phyloP scores from a whole-genome alignment of 2,329 filamentous ascomycete species.

The Alternaria angustiovoidea region DNA sequence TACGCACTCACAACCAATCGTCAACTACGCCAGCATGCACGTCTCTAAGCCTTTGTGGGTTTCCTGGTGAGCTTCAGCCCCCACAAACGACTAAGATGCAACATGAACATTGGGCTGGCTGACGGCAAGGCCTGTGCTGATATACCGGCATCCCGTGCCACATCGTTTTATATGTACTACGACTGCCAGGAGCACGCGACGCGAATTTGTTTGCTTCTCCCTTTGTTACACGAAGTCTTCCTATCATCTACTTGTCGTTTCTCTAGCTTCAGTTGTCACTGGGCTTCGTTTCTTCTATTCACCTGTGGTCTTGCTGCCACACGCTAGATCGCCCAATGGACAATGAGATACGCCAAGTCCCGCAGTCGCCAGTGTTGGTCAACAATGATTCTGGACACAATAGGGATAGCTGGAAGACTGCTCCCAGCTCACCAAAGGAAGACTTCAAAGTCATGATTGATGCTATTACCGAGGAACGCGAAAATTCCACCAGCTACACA shows the following conservation, averaged over 20 bases:
- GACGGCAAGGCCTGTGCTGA: conserved; percentile 7
- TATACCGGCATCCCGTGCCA: conserved; percentile 1
- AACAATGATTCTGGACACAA: not conserved
- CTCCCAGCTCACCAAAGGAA: conserved; percentile 9
- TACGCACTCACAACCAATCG: conserved; percentile 2
- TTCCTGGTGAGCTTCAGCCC: conserved; percentile 1
- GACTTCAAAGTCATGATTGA: conserved; percentile 14
- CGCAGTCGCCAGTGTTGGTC: not conserved
- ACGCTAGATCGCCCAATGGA: not conserved
- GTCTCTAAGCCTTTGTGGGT: not conserved
- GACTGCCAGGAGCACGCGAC: conserved; percentile 12
- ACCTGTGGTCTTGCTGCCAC: not conserved
- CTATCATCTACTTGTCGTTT: not conserved
- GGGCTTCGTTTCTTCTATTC: not conserved
- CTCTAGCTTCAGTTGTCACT: not conserved
- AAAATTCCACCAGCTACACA: not conserved
- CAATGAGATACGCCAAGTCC: conserved; percentile 4
- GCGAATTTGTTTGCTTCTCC: not conserved
- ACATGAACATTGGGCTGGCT: conserved; percentile 14
- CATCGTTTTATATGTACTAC: conserved; percentile 5
- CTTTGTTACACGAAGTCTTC: not conserved
- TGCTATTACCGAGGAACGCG: conserved; percentile 1
- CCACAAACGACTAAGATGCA: conserved; percentile 4
- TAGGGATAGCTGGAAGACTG: not conserved
- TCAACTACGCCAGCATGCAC: not conserved